Base-by-base conservation (phyloP, 495 filamentous ascomycete genomes). In the Lasiosphaeria ovina region DNA sequence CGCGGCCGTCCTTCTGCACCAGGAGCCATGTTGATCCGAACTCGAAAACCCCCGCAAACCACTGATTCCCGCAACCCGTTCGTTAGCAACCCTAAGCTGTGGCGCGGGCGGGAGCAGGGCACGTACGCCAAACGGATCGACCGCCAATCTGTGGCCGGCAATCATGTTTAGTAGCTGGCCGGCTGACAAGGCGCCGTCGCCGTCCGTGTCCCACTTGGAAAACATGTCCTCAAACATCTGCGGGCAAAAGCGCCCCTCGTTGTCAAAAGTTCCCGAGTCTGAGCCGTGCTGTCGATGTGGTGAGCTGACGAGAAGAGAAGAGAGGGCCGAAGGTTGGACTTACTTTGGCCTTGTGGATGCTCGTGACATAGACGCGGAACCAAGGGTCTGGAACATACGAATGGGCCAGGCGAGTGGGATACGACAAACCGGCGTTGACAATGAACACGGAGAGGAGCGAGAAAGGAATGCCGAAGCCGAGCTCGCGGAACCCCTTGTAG, bases 211-310 rank as follows among this genome's bases (percentile, higher is more conserved):
- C 63, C 79, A 85, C 71, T 84, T 84, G 49, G 72, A 65, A 55
- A 87, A 86, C 65, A 83, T 65, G 60, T 85, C 80, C 71, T 87
- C 83, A 62, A 86, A 85, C 10, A 66, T 65, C 70, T 83, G 78
- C 52, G 81, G 81, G 5, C 77, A 57, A 59, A 85, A 83, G 0
- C 82, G 71, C 1, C 83, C 83, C 65, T 86, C 83, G 8, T 61
- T 70, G 65, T 85, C 82, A 55, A 77, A 85, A 5, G 69, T 74
- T 6, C 77, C 77, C 16, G 72, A 78, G 59, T 85, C 83, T 42
- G 74, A 79, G n/a, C 83, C 83, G 53, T 85, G 82, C 72, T 85
- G n/a, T 3, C 14, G 9, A 0, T 54, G 16, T 6, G n/a, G 54
- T 62, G 36, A 57, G 53, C 14, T 17, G 51, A 7, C 5, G 40